Evolutionary conservation across 306 rosid genomes (phyloP).

Genomic region (Lathyrus sativus): DNA sequence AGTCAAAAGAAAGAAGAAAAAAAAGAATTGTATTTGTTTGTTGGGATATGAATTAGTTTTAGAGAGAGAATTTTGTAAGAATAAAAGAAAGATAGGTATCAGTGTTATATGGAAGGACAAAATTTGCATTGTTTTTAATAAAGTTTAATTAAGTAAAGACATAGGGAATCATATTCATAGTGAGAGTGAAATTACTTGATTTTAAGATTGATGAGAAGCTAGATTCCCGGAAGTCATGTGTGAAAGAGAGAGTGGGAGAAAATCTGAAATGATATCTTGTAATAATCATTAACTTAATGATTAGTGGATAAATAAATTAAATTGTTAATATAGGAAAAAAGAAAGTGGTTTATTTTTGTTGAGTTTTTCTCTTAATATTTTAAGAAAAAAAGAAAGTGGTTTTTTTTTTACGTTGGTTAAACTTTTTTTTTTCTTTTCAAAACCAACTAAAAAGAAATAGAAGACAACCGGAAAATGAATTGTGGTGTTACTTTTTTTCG

Average conservation of each 20-base stretch:
- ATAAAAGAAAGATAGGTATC: constrained; percentile 29
- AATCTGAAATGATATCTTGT: constrained; percentile 23
- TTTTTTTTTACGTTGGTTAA: no score
- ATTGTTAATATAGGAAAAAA: background rate
- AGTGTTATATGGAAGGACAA: constrained; percentile 39
- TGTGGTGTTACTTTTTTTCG: no score
- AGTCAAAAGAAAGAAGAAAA: constrained; percentile 45
- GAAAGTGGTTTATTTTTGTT: no score
- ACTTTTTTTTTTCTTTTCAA: no score
- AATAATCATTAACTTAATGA: constrained; percentile 33
- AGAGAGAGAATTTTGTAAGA: constrained; percentile 31
- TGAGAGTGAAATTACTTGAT: background rate
- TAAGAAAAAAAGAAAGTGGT: no score
- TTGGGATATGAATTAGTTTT: constrained; percentile 29
- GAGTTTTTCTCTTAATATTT: no score
- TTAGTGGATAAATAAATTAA: background rate
- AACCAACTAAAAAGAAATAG: no score
- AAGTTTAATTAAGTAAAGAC: background rate
- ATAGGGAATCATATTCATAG: background rate
- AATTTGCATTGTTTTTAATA: background rate
- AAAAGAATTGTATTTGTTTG: constrained; percentile 34
- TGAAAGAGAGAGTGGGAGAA: constrained; percentile 30
- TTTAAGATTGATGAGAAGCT: constrained; percentile 45
- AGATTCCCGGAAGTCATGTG: constrained; percentile 48
- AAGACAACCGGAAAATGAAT: no score